Base-by-base conservation (phyloP, 2,329 filamentous ascomycete species). In the Sclerotinia minor region DNA sequence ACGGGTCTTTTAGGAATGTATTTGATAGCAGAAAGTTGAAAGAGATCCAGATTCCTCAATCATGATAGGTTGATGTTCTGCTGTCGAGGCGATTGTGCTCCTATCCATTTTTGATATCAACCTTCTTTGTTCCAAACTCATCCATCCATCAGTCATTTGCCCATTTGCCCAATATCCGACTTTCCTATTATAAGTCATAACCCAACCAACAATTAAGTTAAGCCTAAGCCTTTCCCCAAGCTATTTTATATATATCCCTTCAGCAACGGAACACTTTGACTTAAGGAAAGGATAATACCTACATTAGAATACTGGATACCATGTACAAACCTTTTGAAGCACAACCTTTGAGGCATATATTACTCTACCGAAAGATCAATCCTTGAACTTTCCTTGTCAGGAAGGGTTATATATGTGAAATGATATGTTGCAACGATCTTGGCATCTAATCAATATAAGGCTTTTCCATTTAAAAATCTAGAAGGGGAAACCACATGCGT, bases 271-370 rank as follows among this genome's bases (percentile, higher is more conserved):
- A 19, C 50, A 7, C 50, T 53, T 19, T 53, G 3, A 15, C 15
- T 53, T 53, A 5, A 6, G 19, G 17, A 45, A 5, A 6, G 19
- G 17, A 45, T 15, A 41, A 41, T 41, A 41, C 38, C 38, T 41
- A 41, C 38, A 15, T 41, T 15, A 41, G 38, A 41, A 41, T 41
- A 3, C 38, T 41, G 38, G 38, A 41, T 49, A 49, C 44, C n/a
- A 15, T 29, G 24, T 32, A 29, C n/a, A 45, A 26, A 9, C 57
- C 35, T 44, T n/a, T 45, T 61, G 65, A 55, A 52, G 52, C 49
- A 35, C 3, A 59, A 38, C 45, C 38, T 45, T 45, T 59, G 57
- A 45, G 57, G 38, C n/a, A 59, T 59, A 59, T 59, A 64, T 64
- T 64, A 64, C 61, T 44, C 49, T n/a, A 60, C 24, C 2, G 13